Conservation (phyloP, 768 basidiomycete species). For the Phallus indusiatus region DNA sequence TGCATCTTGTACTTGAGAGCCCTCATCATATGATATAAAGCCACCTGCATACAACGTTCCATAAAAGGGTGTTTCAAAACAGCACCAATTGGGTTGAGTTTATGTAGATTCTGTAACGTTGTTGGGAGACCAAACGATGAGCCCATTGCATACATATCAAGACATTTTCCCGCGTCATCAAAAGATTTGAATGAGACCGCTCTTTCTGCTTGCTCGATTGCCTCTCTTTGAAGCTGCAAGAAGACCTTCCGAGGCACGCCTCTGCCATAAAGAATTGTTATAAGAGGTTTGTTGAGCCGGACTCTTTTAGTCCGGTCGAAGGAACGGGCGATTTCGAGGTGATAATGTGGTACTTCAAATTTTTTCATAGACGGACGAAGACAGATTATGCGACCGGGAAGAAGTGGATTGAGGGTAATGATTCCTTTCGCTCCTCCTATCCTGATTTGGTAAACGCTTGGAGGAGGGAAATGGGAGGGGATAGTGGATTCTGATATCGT, state of each 20-base stretch:
- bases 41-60: constrained; percentile 40
- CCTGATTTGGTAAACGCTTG: constrained; percentile 51
- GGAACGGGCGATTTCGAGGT: constrained; percentile 53
- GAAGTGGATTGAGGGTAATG: constrained; percentile 46
- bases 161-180: constrained; percentile 33
- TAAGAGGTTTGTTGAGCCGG: constrained; percentile 53
- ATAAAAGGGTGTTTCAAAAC: constrained; percentile 38
- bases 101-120: constrained; percentile 38
- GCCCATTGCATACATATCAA: constrained; percentile 52
- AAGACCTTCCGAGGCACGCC: constrained; percentile 49
- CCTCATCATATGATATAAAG: constrained; percentile 54
- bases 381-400: constrained; percentile 40
- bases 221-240: constrained; percentile 40
- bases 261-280: constrained; percentile 56
- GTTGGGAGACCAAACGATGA: constrained; percentile 46
- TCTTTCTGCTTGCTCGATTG: constrained; percentile 37
- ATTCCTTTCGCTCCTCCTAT: constrained; percentile 60
- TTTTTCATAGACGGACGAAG: constrained; percentile 61
- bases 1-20: constrained; percentile 54
- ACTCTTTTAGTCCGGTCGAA: constrained; percentile 53
- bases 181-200: constrained; percentile 30
- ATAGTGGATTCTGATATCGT: constrained; percentile 14
- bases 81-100: constrained; percentile 26
- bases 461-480: constrained; percentile 17
- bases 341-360: constrained; percentile 41